These are phyloP conservation scores for Posidonia oceanica DNA, from an alignment of 116 monocot species.

Conservation along the genomic window DNA sequence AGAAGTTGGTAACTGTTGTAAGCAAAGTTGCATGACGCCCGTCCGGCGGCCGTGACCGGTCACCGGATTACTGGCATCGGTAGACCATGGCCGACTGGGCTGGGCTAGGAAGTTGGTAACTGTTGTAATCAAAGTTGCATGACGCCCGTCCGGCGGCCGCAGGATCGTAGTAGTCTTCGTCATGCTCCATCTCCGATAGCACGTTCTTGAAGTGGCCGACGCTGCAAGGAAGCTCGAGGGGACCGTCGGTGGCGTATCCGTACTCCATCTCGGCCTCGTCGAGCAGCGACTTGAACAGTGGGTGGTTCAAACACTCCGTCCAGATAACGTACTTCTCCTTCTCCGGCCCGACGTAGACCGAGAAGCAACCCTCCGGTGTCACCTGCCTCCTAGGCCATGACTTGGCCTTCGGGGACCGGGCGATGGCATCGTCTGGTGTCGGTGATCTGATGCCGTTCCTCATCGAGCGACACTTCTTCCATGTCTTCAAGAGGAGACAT, in stretches of 20 bases:
- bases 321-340: slow-evolving; percentile 29
- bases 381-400: slow-evolving; percentile 8
- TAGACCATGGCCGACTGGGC: slow-evolving; percentile 3
- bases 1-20: slow-evolving; percentile 17
- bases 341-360: slow-evolving; percentile 29
- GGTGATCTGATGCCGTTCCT: slow-evolving; percentile 4
- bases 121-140: slow-evolving; percentile 3
- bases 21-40: slow-evolving; percentile 4
- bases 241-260: slow-evolving; percentile 34
- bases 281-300: slow-evolving; percentile 33
- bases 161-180: slow-evolving; percentile 5
- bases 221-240: slow-evolving; percentile 41
- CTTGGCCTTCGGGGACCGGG: slow-evolving; percentile 5
- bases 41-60: background rate
- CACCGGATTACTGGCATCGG: background rate
- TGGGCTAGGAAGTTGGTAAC: slow-evolving; percentile 25
- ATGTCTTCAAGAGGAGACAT: slow-evolving; percentile 22
- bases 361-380: slow-evolving; percentile 33
- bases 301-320: slow-evolving; percentile 36
- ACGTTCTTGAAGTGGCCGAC: slow-evolving; percentile 30
- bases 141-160: background rate
- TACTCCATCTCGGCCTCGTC: slow-evolving; percentile 52
- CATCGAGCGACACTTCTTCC: slow-evolving; percentile 30
- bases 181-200: slow-evolving; percentile 42
- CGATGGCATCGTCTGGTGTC: background rate